Evolutionary conservation across 441 rosid genomes (phyloP).

Genomic region (Flueggea neowawraea): DNA sequence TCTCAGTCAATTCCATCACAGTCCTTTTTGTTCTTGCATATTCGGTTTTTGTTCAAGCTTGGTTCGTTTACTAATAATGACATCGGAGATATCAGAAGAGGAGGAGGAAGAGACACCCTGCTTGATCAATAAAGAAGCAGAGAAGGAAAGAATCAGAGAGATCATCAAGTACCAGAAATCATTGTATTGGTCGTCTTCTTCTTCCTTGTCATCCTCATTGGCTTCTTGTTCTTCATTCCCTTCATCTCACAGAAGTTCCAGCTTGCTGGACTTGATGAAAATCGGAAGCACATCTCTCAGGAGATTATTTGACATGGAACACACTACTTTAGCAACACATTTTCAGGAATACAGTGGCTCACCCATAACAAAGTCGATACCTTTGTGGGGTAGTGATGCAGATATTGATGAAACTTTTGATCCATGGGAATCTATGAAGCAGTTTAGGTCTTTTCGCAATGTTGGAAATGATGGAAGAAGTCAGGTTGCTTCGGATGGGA

Average conservation of each 20-base stretch:
- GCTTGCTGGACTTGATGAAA: conserved; percentile 37
- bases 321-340: conserved; percentile 33
- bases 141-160: conserved; percentile 14
- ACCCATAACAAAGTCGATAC: conserved; percentile 28
- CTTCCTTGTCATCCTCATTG: conserved; percentile 4
- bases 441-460: conserved; percentile 4
- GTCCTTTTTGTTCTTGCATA: no score
- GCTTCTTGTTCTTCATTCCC: conserved; percentile 2
- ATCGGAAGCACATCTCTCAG: conserved; percentile 30
- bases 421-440: conserved; percentile 36
- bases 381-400: conserved; percentile 36
- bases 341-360: conserved; percentile 38
- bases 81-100: conserved; percentile 36
- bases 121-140: conserved; percentile 8
- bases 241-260: conserved; percentile 21
- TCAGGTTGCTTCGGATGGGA: conserved; percentile 19
- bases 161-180: conserved; percentile 5
- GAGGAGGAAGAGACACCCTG: conserved; percentile 3
- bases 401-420: conserved; percentile 24
- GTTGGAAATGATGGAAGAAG: neutral
- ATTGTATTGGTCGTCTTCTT: conserved; percentile 2
- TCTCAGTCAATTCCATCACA: no score
- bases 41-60: neutral
- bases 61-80: conserved; percentile 1
- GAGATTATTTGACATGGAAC: conserved; percentile 49